Conservation (phyloP, 768 basidiomycete species). For the Boletus reticulatus region DNA sequence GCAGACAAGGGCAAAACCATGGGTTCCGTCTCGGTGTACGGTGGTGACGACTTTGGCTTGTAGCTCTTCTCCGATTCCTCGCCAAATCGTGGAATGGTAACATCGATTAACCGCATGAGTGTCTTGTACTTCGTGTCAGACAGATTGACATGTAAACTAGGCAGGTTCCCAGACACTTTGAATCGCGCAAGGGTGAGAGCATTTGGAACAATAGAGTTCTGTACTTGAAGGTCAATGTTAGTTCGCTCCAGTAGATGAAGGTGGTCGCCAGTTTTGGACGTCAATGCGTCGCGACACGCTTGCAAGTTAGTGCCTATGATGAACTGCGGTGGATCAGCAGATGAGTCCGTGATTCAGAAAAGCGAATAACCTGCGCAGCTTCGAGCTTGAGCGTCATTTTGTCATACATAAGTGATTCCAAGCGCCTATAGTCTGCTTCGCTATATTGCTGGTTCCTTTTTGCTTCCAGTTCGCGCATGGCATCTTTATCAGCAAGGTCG, state of each 20-base stretch:
- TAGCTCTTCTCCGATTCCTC: constrained; percentile 34
- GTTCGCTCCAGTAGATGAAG: constrained; percentile 92
- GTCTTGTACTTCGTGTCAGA: constrained; percentile 90
- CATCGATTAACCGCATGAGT: constrained; percentile 89
- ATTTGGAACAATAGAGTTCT: constrained; percentile 89
- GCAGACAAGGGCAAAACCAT: constrained; percentile 51
- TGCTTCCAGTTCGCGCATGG: constrained; percentile 70
- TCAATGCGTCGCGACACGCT: constrained; percentile 78
- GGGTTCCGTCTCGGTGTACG: constrained; percentile 25
- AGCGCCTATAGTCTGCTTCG: constrained; percentile 79
- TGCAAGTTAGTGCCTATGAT: constrained; percentile 83
- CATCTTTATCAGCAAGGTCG: constrained; percentile 81
- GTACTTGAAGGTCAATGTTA: constrained; percentile 83
- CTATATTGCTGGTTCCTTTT: constrained; percentile 84
- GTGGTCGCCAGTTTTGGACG: constrained; percentile 49
- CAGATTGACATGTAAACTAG: constrained; percentile 84
- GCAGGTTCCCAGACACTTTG: constrained; percentile 88
- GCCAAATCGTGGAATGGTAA: constrained; percentile 82
- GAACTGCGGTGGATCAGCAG: constrained; percentile 52
- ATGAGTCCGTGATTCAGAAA: background rate
- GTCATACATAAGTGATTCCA: constrained; percentile 97
- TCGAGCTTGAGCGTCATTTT: constrained; percentile 78
- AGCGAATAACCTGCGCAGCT: constrained; percentile 76
- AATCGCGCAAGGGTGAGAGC: constrained; percentile 81
- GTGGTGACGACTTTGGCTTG: constrained; percentile 18